Conservation (phyloP, 2,329 filamentous ascomycete species). For the Blastomyces gilchristii region DNA sequence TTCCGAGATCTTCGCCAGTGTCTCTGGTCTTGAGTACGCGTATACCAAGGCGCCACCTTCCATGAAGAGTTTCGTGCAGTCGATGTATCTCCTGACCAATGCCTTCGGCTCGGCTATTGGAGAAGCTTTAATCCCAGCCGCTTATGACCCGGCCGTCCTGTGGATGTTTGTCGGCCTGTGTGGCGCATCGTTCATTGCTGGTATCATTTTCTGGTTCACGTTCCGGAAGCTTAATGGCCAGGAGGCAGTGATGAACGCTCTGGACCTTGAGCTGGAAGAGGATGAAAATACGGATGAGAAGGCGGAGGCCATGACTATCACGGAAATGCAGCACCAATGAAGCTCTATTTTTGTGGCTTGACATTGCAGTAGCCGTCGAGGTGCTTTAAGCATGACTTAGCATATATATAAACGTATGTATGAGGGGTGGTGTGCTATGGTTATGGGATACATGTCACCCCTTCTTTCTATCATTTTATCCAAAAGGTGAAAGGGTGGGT, state of each 20-base stretch:
- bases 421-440: neutral
- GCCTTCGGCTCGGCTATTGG: slow-evolving; percentile 51
- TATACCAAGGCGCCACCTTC: slow-evolving; percentile 61
- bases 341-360: neutral
- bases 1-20: slow-evolving; percentile 52
- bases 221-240: slow-evolving; percentile 41
- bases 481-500: neutral
- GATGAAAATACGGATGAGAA: neutral
- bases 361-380: neutral
- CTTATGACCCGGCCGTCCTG: slow-evolving; percentile 53
- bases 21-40: slow-evolving; percentile 62
- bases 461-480: neutral
- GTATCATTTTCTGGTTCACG: slow-evolving; percentile 44
- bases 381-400: neutral
- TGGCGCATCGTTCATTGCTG: slow-evolving; percentile 39
- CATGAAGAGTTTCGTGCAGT: slow-evolving; percentile 55
- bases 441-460: neutral
- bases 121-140: slow-evolving; percentile 50
- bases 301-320: neutral
- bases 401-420: neutral
- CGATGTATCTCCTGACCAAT: slow-evolving; percentile 48
- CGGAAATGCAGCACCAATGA: neutral
- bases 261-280: slow-evolving; percentile 30
- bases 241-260: slow-evolving; percentile 43
- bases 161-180: slow-evolving; percentile 57